Base-by-base conservation (phyloP, 257 asterid genomes). In the Vinca minor region DNA sequence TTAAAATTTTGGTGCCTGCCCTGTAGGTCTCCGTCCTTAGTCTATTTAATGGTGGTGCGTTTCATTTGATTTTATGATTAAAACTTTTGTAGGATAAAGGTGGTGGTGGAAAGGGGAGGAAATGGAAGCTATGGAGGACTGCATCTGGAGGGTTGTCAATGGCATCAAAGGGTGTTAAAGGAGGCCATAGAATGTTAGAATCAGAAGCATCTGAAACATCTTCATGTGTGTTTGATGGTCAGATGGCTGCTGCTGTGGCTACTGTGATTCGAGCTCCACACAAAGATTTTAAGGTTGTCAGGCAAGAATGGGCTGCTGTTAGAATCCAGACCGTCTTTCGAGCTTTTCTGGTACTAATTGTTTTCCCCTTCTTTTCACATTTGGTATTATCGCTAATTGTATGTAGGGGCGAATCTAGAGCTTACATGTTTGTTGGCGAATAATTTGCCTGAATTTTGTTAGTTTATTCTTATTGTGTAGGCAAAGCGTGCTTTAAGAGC, bases 91-190 rank as follows among this genome's bases (percentile, higher is more conserved):
- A 77, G 42, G 85, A 85, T n/a, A n/a, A 71, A 83, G 69, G 7
- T 39, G 79, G 83, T 18, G 52, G 66, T 45, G 87, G 81, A 18
- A 89, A 85, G 74, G 79, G 78, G 56, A 83, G 77, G 64, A 93
- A 78, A 64, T 89, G 99, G 99, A 87, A 71, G 92, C 85, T 93
- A 9, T 93, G 99, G 99, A 81, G 97, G 82, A 89, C 82, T 69
- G 80, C 80, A 6, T 85, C 99, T 0, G 92, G 86, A 6, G 91
- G 95, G 23, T 70, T 81, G 13, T 65, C 76, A n/a, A n/a, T n/a
- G n/a, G n/a, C n/a, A n/a, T n/a, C n/a, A 5, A 83, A 78, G 71
- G 73, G 76, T 17, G 65, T 71, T 41, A 85, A 80, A 82, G 77
- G 80, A 39, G 71, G 77, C 36, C 76, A 66, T 8, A 69, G 68